A percentile compares a stretch with the other conserved stretches of the same genome.
Conservation (phyloP, 2,329 filamentous ascomycete species). For the Leptoxyphium fumago region DNA sequence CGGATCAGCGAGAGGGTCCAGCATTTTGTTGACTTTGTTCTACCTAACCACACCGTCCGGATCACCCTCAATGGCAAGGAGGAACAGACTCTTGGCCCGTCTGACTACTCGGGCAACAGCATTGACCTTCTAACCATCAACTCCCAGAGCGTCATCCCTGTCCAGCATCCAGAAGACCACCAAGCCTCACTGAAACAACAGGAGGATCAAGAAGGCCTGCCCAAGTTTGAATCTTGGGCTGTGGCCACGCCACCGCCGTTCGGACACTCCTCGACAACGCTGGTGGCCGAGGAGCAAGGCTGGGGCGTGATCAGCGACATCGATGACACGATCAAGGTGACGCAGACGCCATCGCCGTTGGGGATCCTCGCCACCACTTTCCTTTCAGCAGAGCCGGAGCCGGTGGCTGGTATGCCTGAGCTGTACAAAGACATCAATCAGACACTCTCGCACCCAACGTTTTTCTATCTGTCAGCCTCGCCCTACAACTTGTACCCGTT, state of each 20-base stretch:
- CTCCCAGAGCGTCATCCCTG: constrained; percentile 1
- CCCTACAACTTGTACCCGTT: constrained; percentile 92
- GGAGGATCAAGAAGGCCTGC: not conserved
- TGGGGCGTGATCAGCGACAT: constrained; percentile 83
- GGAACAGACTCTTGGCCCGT: constrained; percentile 20
- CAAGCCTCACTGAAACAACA: not conserved
- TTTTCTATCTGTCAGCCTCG: constrained; percentile 88
- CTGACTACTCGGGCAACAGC: constrained; percentile 19
- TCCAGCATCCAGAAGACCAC: not conserved
- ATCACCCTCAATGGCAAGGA: constrained; percentile 39
- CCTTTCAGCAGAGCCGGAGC: constrained; percentile 49
- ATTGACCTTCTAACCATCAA: constrained; percentile 14
- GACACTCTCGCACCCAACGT: constrained; percentile 47
- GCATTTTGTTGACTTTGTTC: constrained; percentile 65
- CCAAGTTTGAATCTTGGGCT: constrained; percentile 9
- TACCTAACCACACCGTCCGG: constrained; percentile 54
- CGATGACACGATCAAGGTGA: constrained; percentile 92
- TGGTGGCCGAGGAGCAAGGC: constrained; percentile 60
- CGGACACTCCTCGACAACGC: constrained; percentile 47
- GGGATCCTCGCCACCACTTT: constrained; percentile 79
- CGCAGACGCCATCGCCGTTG: constrained; percentile 62
- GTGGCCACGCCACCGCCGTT: constrained; percentile 20
- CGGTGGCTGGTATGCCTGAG: constrained; percentile 69
- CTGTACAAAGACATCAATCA: constrained; percentile 55
- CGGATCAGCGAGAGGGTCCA: constrained; percentile 54